phyloP scores from a whole-genome alignment of 129 eudicot genomes.

The Artemisia tridentata region DNA sequence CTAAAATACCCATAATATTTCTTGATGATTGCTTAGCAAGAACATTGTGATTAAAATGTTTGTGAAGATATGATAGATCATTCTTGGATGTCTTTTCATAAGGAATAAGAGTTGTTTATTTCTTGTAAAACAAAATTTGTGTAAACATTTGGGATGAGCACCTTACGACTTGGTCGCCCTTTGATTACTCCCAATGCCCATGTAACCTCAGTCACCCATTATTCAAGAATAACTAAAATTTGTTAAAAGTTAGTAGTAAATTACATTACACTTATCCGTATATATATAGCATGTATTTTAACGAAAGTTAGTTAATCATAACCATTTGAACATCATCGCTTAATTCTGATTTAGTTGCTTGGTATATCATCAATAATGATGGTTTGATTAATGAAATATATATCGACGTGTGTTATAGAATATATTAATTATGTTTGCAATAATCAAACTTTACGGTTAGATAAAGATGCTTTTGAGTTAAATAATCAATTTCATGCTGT shows the following conservation, averaged over 20 bases:
- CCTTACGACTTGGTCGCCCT: conserved; percentile 11
- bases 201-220: background rate
- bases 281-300: too few relatives aligned
- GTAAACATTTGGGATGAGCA: conserved; percentile 17
- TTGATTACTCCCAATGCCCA: conserved; percentile 21
- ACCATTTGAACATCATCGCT: too few relatives aligned
- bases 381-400: background rate
- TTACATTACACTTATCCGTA: too few relatives aligned
- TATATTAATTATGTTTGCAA: background rate
- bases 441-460: too few relatives aligned
- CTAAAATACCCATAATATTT: background rate
- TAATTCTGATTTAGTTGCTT: too few relatives aligned
- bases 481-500: too few relatives aligned
- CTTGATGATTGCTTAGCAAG: too few relatives aligned
- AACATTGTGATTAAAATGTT: too few relatives aligned
- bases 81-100: background rate
- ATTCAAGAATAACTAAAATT: conserved; percentile 6
- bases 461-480: too few relatives aligned
- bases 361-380: too few relatives aligned
- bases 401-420: background rate
- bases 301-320: background rate
- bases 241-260: too few relatives aligned
- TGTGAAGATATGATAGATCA: too few relatives aligned
- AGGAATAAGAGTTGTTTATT: background rate
- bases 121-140: conserved; percentile 7